Evolutionary conservation across 2,329 filamentous ascomycete genomes (phyloP).

Genomic region (Pestalotiopsis sp.): DNA sequence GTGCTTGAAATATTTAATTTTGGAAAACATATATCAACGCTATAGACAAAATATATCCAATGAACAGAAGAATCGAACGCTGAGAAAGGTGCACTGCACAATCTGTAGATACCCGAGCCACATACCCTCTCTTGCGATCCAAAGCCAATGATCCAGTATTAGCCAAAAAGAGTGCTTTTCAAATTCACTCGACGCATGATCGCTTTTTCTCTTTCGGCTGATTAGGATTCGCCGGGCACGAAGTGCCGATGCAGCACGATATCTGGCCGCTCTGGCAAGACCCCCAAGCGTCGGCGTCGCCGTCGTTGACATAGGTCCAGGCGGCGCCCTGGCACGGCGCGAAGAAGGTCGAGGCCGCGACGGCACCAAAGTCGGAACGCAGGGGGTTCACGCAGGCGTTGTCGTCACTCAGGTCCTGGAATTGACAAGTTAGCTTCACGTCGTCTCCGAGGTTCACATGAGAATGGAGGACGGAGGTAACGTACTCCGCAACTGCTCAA

Average conservation of each 20-base stretch:
- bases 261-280: constrained; percentile 20
- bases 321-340: constrained; percentile 21
- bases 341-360: constrained; percentile 19
- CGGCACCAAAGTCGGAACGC: constrained; percentile 9
- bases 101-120: no score
- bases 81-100: not conserved
- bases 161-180: not conserved
- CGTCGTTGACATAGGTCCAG: constrained; percentile 23
- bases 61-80: not conserved
- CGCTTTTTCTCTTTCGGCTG: constrained; percentile 3
- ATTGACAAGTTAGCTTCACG: not conserved
- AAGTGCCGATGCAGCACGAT: constrained; percentile 18
- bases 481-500: constrained; percentile 18
- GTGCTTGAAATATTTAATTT: not conserved
- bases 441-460: not conserved
- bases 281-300: constrained; percentile 20
- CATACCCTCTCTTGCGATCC: not conserved
- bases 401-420: not conserved
- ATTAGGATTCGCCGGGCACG: constrained; percentile 16
- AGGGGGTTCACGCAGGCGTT: constrained; percentile 22
- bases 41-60: not conserved
- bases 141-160: not conserved
- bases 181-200: not conserved
- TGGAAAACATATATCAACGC: not conserved
- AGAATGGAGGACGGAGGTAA: not conserved